Percentiles rank a stretch among this genome's conserved stretches.
Conservation (phyloP, 202 grass and related monocot species). For the Brachypodium distachyon region DNA sequence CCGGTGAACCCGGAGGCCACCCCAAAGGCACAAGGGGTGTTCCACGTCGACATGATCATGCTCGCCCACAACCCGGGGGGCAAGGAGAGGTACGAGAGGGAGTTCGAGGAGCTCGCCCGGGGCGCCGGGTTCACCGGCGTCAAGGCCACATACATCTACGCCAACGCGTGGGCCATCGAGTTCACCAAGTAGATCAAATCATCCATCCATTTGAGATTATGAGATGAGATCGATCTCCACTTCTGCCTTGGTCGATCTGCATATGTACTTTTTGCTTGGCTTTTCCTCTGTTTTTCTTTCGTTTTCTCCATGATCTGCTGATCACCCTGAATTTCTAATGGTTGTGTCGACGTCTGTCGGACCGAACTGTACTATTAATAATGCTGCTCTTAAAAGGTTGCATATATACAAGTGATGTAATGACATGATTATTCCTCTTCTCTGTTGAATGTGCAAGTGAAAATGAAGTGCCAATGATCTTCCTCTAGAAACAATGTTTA, state of each 20-base stretch:
- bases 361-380: neutral
- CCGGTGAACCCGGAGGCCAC: slow-evolving; percentile 36
- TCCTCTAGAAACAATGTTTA: too few relatives aligned
- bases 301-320: neutral
- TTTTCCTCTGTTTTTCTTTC: neutral
- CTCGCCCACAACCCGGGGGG: slow-evolving; percentile 49
- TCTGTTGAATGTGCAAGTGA: too few relatives aligned
- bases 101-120: slow-evolving; percentile 40
- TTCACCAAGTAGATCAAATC: slow-evolving; percentile 36
- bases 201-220: too few relatives aligned
- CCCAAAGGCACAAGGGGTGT: slow-evolving; percentile 17
- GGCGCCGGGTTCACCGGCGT: slow-evolving; percentile 37
- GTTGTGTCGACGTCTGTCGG: neutral
- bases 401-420: neutral
- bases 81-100: slow-evolving; percentile 55
- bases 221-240: too few relatives aligned
- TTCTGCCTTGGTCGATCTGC: too few relatives aligned
- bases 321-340: neutral
- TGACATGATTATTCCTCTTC: neutral
- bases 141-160: slow-evolving; percentile 44
- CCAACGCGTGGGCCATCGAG: slow-evolving; percentile 49
- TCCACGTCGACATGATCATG: slow-evolving; percentile 66
- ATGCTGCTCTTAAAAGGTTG: neutral
- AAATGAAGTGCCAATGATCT: too few relatives aligned
- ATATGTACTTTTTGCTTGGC: neutral